Conservation (phyloP, 169 alveolate species). For the Cystoisospora suis region DNA sequence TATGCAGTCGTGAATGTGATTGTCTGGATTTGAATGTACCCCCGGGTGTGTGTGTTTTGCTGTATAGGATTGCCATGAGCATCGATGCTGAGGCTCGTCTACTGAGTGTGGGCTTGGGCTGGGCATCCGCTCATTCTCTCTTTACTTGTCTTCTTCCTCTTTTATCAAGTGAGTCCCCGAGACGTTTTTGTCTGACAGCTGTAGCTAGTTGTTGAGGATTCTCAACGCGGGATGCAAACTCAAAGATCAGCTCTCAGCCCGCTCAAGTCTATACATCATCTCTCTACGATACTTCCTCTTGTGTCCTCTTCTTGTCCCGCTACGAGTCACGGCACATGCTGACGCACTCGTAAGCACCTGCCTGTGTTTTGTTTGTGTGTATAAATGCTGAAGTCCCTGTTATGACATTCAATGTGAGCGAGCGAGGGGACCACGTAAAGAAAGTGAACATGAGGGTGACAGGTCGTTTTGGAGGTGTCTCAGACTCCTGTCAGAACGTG, state of each 20-base stretch:
- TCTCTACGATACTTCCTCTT: background rate
- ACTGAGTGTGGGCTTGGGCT: slow-evolving; percentile 59
- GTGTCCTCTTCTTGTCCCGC: background rate
- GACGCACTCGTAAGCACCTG: background rate
- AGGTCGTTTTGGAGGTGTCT: too few relatives aligned
- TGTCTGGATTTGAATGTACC: too few relatives aligned
- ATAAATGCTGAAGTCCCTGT: too few relatives aligned
- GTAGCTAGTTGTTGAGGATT: background rate
- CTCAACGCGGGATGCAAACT: background rate
- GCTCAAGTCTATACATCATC: background rate
- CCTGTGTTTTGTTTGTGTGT: too few relatives aligned
- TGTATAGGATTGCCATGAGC: slow-evolving; percentile 39
- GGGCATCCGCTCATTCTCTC: slow-evolving; percentile 48
- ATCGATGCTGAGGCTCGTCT: slow-evolving; percentile 52
- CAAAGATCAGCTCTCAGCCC: background rate
- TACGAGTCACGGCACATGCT: background rate
- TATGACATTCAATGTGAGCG: too few relatives aligned
- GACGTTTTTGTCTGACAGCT: background rate
- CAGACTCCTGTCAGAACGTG: too few relatives aligned
- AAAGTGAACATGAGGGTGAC: too few relatives aligned
- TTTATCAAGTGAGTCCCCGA: slow-evolving; percentile 27
- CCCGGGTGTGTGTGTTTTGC: too few relatives aligned
- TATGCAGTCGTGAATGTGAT: too few relatives aligned
- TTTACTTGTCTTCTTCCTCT: slow-evolving; percentile 36
- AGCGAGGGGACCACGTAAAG: too few relatives aligned